These are phyloP conservation scores for Boehmeria nivea DNA, from an alignment of 306 rosid genomes.

Conservation along the genomic window DNA sequence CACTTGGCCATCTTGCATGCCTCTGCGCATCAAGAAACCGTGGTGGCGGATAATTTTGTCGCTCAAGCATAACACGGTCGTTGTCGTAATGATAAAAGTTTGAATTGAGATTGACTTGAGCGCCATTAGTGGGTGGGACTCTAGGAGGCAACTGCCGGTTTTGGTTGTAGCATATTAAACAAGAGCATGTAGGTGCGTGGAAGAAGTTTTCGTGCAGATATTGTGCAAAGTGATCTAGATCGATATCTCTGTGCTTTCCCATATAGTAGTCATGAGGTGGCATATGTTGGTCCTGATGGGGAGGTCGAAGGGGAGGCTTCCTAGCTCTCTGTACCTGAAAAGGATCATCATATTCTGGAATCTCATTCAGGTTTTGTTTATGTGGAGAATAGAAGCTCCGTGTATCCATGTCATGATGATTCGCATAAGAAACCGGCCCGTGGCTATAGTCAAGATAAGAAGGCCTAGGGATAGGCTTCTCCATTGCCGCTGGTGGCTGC, in stretches of 20 bases:
- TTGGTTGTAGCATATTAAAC: conserved; percentile 28
- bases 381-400: conserved; percentile 25
- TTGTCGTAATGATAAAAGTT: too few relatives aligned
- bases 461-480: conserved; percentile 15
- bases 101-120: conserved; percentile 17
- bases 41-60: conserved; percentile 6
- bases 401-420: too few relatives aligned
- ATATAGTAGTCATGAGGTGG: too few relatives aligned
- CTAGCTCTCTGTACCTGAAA: too few relatives aligned
- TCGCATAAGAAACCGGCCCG: too few relatives aligned
- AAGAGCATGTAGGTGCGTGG: conserved; percentile 33
- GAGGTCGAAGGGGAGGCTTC: conserved; percentile 18
- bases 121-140: conserved; percentile 6
- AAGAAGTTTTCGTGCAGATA: conserved; percentile 16
- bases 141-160: too few relatives aligned
- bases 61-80: conserved; percentile 5
- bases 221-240: conserved; percentile 16
- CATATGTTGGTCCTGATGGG: conserved; percentile 19
- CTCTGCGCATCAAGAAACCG: too few relatives aligned
- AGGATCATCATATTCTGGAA: too few relatives aligned
- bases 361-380: too few relatives aligned
- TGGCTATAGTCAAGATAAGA: too few relatives aligned
- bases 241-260: too few relatives aligned
- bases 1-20: conserved; percentile 23
- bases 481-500: conserved; percentile 28